Conservation (phyloP, 805 yeast species). For the Candida ficus region DNA sequence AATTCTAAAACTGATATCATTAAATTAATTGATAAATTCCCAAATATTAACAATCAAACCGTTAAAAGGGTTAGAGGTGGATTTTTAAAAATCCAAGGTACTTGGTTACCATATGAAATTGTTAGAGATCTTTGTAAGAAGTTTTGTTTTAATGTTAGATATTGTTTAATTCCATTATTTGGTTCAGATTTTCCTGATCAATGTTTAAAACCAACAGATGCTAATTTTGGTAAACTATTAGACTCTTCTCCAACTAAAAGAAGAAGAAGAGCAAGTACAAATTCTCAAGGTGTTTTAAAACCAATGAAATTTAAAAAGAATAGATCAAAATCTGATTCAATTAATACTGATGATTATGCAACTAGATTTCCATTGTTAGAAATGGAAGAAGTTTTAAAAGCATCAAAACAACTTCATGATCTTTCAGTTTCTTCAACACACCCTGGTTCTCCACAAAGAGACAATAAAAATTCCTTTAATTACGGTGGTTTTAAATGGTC, state of each 20-base stretch:
- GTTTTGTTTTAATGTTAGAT: conserved; percentile 75
- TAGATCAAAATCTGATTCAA: conserved; percentile 22
- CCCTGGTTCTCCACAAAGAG: background rate
- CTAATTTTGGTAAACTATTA: conserved; percentile 20
- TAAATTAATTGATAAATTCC: conserved; percentile 42
- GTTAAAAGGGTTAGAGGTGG: conserved; percentile 82
- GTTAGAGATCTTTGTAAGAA: conserved; percentile 64
- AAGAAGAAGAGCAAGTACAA: conserved; percentile 11
- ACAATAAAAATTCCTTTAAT: conserved; percentile 13
- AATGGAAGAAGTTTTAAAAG: conserved; percentile 24
- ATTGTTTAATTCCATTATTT: conserved; percentile 71
- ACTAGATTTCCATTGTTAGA: conserved; percentile 16
- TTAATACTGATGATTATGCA: background rate
- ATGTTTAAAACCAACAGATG: conserved; percentile 25
- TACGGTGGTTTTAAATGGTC: conserved; percentile 27
- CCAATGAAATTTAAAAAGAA: conserved; percentile 6
- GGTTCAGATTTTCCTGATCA: conserved; percentile 53
- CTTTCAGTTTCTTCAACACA: conserved; percentile 9
- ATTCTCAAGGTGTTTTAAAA: background rate
- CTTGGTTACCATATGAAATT: conserved; percentile 77
- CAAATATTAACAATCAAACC: conserved; percentile 17
- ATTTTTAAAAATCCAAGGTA: conserved; percentile 86
- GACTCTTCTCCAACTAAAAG: conserved; percentile 9
- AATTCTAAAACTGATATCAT: conserved; percentile 73
- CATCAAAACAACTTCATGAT: conserved; percentile 25